Evolutionary conservation across 148 eudicot species (phyloP).

Genomic region (Beta vulgaris): DNA sequence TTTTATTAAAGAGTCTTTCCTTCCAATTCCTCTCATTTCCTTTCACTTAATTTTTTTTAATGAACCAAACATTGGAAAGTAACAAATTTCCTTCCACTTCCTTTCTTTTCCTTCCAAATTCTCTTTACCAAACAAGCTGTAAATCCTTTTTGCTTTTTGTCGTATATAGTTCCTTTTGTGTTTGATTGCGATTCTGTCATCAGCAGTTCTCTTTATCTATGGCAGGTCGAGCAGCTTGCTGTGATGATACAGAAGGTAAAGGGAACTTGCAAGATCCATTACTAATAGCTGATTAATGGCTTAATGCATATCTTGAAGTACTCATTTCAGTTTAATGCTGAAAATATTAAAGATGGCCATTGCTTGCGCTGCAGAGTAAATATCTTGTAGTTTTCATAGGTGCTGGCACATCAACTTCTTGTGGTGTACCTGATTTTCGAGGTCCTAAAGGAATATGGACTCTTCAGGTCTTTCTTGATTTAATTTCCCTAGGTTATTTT

Average conservation of each 20-base stretch:
- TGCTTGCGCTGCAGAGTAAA: slow-evolving; percentile 54
- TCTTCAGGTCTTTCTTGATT: slow-evolving; percentile 51
- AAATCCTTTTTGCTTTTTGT: too few relatives aligned
- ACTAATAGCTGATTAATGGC: not conserved
- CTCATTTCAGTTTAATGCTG: not conserved
- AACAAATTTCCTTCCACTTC: too few relatives aligned
- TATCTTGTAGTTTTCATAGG: slow-evolving; percentile 84
- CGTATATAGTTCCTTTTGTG: not conserved
- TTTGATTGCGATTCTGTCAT: not conserved
- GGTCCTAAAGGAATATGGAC: slow-evolving; percentile 91
- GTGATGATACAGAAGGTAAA: slow-evolving; percentile 58
- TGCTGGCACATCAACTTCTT: slow-evolving; percentile 89
- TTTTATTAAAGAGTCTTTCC: too few relatives aligned
- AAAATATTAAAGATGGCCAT: not conserved
- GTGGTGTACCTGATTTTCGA: slow-evolving; percentile 90
- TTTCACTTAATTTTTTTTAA: too few relatives aligned
- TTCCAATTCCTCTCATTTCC: too few relatives aligned
- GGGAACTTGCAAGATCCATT: not conserved
- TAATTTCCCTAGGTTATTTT: not conserved
- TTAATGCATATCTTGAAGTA: not conserved
- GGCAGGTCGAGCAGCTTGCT: slow-evolving; percentile 71
- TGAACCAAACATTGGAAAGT: too few relatives aligned
- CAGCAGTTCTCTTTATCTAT: not conserved
- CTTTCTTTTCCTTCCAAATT: too few relatives aligned
- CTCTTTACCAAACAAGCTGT: too few relatives aligned